phyloP scores from a whole-genome alignment of 805 yeast species.

The Zygosaccharomyces rouxii region DNA sequence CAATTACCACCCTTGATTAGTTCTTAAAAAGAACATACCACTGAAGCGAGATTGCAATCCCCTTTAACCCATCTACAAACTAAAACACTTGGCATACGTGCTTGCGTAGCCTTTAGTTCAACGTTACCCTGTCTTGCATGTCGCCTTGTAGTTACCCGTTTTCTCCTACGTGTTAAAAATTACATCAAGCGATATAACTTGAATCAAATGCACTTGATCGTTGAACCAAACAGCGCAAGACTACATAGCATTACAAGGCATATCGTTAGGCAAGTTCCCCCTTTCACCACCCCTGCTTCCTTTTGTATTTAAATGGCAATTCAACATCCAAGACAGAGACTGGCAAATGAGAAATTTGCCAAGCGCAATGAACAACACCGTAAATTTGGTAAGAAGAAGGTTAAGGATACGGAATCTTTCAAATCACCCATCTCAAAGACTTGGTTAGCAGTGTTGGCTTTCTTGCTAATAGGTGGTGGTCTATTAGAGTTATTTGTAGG shows the following conservation, averaged over 20 bases:
- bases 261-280: background rate
- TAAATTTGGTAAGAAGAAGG: slow-evolving; percentile 70
- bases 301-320: slow-evolving; percentile 42
- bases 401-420: slow-evolving; percentile 34
- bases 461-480: slow-evolving; percentile 80
- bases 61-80: background rate
- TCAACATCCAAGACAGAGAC: slow-evolving; percentile 84
- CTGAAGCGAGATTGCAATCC: no score
- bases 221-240: background rate
- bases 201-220: background rate
- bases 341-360: slow-evolving; percentile 81
- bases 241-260: background rate
- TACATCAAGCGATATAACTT: background rate
- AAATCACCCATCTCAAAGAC: slow-evolving; percentile 54
- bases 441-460: slow-evolving; percentile 61
- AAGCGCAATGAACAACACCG: slow-evolving; percentile 55
- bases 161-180: background rate
- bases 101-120: background rate
- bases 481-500: slow-evolving; percentile 60
- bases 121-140: background rate
- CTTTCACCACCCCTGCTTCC: background rate
- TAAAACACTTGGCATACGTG: background rate
- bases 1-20: no score
- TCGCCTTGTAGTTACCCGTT: background rate
- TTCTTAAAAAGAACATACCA: no score